Evolutionary conservation across 176 grass and related monocot species (phyloP), one percentile per base, ranked within the genome.

Genomic region (Cenchrus fungigraminus): DNA sequence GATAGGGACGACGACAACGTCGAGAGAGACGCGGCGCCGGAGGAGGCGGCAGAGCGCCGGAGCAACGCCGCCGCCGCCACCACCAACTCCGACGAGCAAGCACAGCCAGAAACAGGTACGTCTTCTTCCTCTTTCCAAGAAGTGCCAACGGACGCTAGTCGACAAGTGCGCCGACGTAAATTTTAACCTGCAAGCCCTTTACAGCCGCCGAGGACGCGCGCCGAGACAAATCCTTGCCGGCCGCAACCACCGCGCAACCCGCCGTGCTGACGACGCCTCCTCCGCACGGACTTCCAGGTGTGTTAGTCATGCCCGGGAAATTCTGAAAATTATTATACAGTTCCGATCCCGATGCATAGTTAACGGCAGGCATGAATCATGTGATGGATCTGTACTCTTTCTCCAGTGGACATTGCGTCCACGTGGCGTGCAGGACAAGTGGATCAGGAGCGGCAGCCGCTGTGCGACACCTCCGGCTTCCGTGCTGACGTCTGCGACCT

Each of bases 381-480:
- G 49, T 74, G 59, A 67, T 59, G 4, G 6, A 59, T 59, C 13
- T 84, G 50, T 46, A 59, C 56, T 68, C 37, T 17, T 63, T 29
- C 58, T 61, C 8, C 66, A 66, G 88, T 19, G 6, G 45, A 37
- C 60, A 54, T 40, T 28, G 2, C 19, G 45, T 46, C 4, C 53
- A 55, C 53, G 56, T 16, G n/a, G 68, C 49, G 16, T 65, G 22
- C 85, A 59, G 82, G 56, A 32, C 19, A 64, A 31, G 69, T 68
- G 67, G 15, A 37, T 0, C 55, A 17, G 40, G 74, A 25, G 22
- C 28, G 20, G 65, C 31, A 19, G 16, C 80, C 82, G 68, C 44
- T 92, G 42, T 98, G 97, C 59, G 86, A 98, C 84, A 85, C 87
- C 61, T 90, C 93, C 49, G 86, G 90, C 86, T n/a, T 42, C 79